A percentile compares a stretch with the other conserved stretches of the same genome.
phyloP scores from a whole-genome alignment of 352 stramenopile species.

The Aphanomyces cochlioides region DNA sequence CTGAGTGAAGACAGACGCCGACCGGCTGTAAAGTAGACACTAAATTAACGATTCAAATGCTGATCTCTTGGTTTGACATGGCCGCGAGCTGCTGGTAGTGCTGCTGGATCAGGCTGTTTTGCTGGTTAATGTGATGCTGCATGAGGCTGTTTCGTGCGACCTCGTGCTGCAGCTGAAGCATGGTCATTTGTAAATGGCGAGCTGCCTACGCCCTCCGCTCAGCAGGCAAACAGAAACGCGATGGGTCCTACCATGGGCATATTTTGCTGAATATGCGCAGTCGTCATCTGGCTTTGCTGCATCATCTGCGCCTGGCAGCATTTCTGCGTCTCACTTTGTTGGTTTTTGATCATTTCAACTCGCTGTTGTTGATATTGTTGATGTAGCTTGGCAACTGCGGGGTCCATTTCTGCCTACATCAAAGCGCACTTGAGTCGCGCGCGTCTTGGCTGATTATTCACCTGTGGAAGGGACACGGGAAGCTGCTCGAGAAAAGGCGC shows the following conservation, averaged over 20 bases:
- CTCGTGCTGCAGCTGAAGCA: slow-evolving; percentile 16
- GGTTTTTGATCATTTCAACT: slow-evolving; percentile 10
- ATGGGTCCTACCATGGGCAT: background rate
- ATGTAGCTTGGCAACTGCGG: background rate
- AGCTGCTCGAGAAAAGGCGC: slow-evolving; percentile 6
- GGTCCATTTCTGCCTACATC: background rate
- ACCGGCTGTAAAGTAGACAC: background rate
- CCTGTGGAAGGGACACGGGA: background rate
- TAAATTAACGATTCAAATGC: background rate
- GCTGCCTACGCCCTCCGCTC: background rate
- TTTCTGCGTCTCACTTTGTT: slow-evolving; percentile 11
- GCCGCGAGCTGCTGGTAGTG: slow-evolving; percentile 13
- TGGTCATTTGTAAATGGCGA: slow-evolving; percentile 4
- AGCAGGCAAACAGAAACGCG: background rate
- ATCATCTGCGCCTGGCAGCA: slow-evolving; percentile 6
- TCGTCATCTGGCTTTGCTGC: slow-evolving; percentile 8
- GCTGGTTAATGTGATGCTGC: slow-evolving; percentile 14
- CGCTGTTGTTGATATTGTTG: slow-evolving; percentile 12
- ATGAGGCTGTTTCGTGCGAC: slow-evolving; percentile 12
- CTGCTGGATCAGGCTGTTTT: slow-evolving; percentile 21
- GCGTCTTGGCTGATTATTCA: too few relatives aligned
- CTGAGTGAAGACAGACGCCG: too few relatives aligned
- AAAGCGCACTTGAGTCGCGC: too few relatives aligned
- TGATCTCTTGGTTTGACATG: slow-evolving; percentile 16
- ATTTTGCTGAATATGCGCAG: slow-evolving; percentile 11